Base-by-base conservation (phyloP, 495 filamentous ascomycete genomes). In the Aspergillus bertholletiae region DNA sequence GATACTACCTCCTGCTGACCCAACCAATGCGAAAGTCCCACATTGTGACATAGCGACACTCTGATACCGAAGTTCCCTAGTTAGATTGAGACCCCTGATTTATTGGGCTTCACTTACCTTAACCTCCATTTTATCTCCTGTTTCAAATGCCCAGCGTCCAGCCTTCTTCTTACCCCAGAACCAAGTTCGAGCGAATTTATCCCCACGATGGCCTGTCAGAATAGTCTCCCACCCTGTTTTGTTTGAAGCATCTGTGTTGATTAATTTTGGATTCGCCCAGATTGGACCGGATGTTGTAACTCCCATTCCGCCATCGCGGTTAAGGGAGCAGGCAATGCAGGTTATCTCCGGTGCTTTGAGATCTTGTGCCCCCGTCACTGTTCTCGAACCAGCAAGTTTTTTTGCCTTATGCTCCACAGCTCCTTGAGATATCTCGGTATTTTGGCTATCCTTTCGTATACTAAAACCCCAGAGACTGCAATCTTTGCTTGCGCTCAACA, bases 221-320 rank as follows among this genome's bases (percentile, higher is more conserved):
- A 99, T 84, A 63, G 92, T 96, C 66, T 97, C 95, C 93, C 94
- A 97, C 13, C 94, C 94, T 3, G 91, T 94, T 62, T 81, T 82
- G 39, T 81, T 84, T 46, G 84, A 88, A 47, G 80, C 74, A 51
- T 81, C 78, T 53, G 83, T 84, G 52, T 69, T 75, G 20, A 80
- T 77, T 22, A 55, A 58, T 58, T 77, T 80, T 9, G 79, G 78
- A 65, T 90, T 92, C 45, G 89, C 84, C 91, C 92, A 96, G 21
- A 93, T 79, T 2, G 80, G 71, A 34, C 80, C 85, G 6, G 88
- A 86, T 12, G 84, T 83, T 52, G 87, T 72, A 26, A 86, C 82
- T 27, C 91, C 91, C 65, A 96, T 96, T 18, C 92, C 92, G 5
- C 92, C 94, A 70, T 97, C 95, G 30, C 93, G 83, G 59, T 96